Conservation (phyloP, 163 green algal genomes). For the Scenedesmus sp. region DNA sequence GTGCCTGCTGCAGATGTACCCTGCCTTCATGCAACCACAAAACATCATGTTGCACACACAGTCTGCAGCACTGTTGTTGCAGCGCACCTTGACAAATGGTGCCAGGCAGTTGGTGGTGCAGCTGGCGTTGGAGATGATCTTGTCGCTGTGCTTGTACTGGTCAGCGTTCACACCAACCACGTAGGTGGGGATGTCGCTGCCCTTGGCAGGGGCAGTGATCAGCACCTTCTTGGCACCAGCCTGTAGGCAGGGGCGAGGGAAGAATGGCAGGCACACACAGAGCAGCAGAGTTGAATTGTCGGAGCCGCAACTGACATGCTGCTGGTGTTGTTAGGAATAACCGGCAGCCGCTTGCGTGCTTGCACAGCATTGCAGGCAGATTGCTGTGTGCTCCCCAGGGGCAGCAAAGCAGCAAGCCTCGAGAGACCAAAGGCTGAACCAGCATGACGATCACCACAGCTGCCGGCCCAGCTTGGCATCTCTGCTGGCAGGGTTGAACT, state of each 20-base stretch:
- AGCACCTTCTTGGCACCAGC: slow-evolving; percentile 99
- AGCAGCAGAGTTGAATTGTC: background rate
- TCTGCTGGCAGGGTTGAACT: no score
- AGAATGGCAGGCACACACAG: background rate
- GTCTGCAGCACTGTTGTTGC: background rate
- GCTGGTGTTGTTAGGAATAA: no score
- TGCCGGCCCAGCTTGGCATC: no score
- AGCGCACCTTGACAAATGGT: slow-evolving; percentile 97
- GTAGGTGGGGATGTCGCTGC: slow-evolving; percentile 97
- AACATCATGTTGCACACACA: background rate
- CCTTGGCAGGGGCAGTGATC: slow-evolving; percentile 99
- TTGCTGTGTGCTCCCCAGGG: no score
- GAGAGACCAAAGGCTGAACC: no score
- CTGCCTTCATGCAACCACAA: no score
- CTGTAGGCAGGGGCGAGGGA: slow-evolving; percentile 55
- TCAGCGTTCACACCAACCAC: slow-evolving; percentile 97
- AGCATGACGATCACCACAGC: no score
- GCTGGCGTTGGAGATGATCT: slow-evolving; percentile 98
- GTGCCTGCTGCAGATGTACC: no score
- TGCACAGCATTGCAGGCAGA: no score
- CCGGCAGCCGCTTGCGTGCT: no score
- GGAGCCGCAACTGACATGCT: no score
- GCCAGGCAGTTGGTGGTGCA: slow-evolving; percentile 99
- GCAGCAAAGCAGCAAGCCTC: no score
- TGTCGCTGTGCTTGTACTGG: slow-evolving; percentile 91